Conservation (phyloP, 192 early-diverging fungal species). For the Dispira parvispora region DNA sequence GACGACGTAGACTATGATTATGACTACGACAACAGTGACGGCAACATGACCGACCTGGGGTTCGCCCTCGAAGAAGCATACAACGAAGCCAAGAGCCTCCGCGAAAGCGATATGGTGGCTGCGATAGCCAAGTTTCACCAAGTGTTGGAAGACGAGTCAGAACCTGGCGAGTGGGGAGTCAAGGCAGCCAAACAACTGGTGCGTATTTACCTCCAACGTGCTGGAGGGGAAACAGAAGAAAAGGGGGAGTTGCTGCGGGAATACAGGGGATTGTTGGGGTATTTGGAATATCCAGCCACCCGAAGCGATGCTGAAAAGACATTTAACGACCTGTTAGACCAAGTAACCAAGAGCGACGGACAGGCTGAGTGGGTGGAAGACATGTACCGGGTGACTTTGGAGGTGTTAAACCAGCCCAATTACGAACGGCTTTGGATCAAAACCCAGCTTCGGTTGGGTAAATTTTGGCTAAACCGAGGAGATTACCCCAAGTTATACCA, state of each 20-base stretch:
- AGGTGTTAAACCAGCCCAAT: conserved; percentile 52
- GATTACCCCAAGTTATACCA: conserved; percentile 50
- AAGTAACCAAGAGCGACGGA: conserved; percentile 52
- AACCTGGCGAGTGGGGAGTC: not conserved
- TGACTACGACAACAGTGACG: conserved; percentile 61
- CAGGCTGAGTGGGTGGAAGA: conserved; percentile 61
- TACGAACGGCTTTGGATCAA: conserved; percentile 82
- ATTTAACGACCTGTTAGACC: conserved; percentile 81
- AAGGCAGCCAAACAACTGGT: conserved; percentile 37
- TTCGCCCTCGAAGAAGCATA: conserved; percentile 78
- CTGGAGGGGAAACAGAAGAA: not conserved
- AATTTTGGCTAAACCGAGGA: conserved; percentile 65
- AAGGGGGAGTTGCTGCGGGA: conserved; percentile 41
- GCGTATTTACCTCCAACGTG: not conserved
- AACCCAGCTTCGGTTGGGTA: conserved; percentile 74
- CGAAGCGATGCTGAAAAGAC: conserved; percentile 79
- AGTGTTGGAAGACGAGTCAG: not conserved
- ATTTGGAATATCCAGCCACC: conserved; percentile 59
- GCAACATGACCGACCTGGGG: conserved; percentile 64
- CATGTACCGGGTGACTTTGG: conserved; percentile 62
- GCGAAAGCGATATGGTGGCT: not conserved
- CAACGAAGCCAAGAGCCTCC: conserved; percentile 61
- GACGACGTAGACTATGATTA: conserved; percentile 69
- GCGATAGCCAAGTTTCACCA: not conserved
- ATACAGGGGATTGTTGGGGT: conserved; percentile 57